Evolutionary conservation across 2,329 filamentous ascomycete genomes (phyloP), one percentile per base, ranked within the genome.

Genomic region (Amesomyces nigricolor): DNA sequence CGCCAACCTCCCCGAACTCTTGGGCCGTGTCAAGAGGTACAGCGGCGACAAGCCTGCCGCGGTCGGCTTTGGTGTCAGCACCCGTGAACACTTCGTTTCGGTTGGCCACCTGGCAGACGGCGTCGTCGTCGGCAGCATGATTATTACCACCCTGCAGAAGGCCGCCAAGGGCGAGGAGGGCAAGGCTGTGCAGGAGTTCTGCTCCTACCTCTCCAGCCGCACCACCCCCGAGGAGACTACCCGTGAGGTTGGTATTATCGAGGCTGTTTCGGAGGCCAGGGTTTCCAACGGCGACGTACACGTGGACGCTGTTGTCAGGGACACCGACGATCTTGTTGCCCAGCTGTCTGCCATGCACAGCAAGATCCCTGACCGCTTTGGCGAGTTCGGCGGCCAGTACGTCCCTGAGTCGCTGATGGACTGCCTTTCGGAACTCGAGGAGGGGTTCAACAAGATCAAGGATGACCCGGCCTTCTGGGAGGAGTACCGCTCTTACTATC

Each of bases 321-420:
- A 78, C 14, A 73, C 75, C 14, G 68, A 71, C 47, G 63, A 87
- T 32, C 76, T 96, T 8, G 87, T 86, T n/a, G 88, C 91, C 51
- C 88, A 96, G 72, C 79, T 96, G 29, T 86, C 90, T 57, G 87
- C 89, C 14, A 78, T 96, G 58, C 94, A 95, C 67, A 81, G 81
- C 61, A 83, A 87, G 64, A 83, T 94, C 50, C 89, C 91, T 11
- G 83, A 90, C 60, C 86, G 91, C 50, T 97, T 99, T 66, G 94
- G 94, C 62, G 88, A 96, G 69, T 99, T 95, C 62, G 94, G 94
- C 65, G 94, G 94, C 14, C 92, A 97, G 72, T 99, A 96, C 68
- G 94, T 99, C 2, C 94, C 94, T 1, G 94, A 99, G 72, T 94
- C 91, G 17, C 80, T 99, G 58, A 97, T 99, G 92, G 92, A 97